Evolutionary conservation across 805 yeast genomes (phyloP).

Genomic region (Maudiozyma turicensis): DNA sequence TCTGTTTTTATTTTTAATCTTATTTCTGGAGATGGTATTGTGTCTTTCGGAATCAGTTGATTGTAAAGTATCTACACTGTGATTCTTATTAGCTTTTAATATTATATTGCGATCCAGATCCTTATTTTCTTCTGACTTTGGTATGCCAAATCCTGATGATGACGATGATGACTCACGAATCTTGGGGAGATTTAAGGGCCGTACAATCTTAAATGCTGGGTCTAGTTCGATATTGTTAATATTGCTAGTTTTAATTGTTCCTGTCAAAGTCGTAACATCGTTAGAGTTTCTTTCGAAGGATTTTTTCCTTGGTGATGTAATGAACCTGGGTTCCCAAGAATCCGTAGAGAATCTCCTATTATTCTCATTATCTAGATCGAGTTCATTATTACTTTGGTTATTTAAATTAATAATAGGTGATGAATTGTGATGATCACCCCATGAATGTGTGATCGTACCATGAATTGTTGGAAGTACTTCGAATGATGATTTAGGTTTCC

Average conservation of each 20-base stretch:
- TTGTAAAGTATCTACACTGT: background rate
- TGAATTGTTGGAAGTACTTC: conserved; percentile 29
- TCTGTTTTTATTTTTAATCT: conserved; percentile 18
- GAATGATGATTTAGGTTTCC: background rate
- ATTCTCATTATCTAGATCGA: background rate
- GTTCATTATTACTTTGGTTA: background rate
- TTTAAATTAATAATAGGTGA: conserved; percentile 8
- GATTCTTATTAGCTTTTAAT: background rate
- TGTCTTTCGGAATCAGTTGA: background rate
- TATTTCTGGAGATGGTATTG: background rate
- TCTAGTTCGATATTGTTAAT: conserved; percentile 2
- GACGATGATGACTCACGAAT: background rate
- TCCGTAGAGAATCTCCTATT: background rate
- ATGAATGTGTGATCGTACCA: conserved; percentile 42
- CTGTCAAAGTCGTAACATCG: no score
- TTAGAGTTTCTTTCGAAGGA: background rate
- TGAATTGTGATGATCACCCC: conserved; percentile 30
- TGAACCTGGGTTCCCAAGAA: background rate
- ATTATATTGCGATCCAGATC: background rate
- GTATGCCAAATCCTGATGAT: background rate
- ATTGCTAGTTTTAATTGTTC: background rate
- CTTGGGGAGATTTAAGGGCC: background rate
- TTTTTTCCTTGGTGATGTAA: conserved; percentile 1
- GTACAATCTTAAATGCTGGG: conserved; percentile 13
- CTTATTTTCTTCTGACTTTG: no score